These are phyloP conservation scores for Stagonosporopsis rhizophila DNA, from an alignment of 2,329 filamentous ascomycete genomes.

Conservation along the genomic window DNA sequence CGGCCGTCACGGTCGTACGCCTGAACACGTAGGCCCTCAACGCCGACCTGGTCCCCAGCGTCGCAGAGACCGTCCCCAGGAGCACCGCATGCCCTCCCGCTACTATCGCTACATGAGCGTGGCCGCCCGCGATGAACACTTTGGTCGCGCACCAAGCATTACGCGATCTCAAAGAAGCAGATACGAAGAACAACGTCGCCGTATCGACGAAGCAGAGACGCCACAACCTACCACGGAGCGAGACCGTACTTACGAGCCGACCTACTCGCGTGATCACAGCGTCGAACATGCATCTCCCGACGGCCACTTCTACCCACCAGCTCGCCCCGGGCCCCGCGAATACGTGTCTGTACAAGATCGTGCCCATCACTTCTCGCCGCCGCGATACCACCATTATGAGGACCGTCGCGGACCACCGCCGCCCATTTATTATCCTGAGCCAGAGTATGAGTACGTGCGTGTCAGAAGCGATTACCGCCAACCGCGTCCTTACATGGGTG, in stretches of 20 bases:
- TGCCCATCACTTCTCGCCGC: slow-evolving; percentile 36
- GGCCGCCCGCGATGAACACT: slow-evolving; percentile 44
- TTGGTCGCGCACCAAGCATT: slow-evolving; percentile 44
- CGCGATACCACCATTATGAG: slow-evolving; percentile 40
- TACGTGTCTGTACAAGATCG: slow-evolving; percentile 47
- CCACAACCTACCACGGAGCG: slow-evolving; percentile 43
- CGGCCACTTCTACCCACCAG: slow-evolving; percentile 30
- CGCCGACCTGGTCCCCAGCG: slow-evolving; percentile 40
- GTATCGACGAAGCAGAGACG: slow-evolving; percentile 47
- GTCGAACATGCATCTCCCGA: slow-evolving; percentile 39
- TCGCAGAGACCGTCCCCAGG: slow-evolving; percentile 42
- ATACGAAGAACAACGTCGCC: slow-evolving; percentile 47
- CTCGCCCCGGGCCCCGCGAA: slow-evolving; percentile 33
- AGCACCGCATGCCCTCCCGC: slow-evolving; percentile 42
- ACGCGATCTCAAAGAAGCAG: slow-evolving; percentile 45
- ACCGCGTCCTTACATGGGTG: slow-evolving; percentile 26
- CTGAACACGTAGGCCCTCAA: slow-evolving; percentile 31
- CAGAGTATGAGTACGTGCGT: slow-evolving; percentile 44
- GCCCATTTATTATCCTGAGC: slow-evolving; percentile 43
- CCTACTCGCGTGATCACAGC: slow-evolving; percentile 44
- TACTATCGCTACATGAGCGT: slow-evolving; percentile 48
- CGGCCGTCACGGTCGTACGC: slow-evolving; percentile 36
- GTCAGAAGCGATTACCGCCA: slow-evolving; percentile 37
- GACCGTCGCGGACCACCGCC: slow-evolving; percentile 35
- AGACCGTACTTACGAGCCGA: slow-evolving; percentile 28